Evolutionary conservation across 768 basidiomycete species (phyloP).

Genomic region (Mycena metata): DNA sequence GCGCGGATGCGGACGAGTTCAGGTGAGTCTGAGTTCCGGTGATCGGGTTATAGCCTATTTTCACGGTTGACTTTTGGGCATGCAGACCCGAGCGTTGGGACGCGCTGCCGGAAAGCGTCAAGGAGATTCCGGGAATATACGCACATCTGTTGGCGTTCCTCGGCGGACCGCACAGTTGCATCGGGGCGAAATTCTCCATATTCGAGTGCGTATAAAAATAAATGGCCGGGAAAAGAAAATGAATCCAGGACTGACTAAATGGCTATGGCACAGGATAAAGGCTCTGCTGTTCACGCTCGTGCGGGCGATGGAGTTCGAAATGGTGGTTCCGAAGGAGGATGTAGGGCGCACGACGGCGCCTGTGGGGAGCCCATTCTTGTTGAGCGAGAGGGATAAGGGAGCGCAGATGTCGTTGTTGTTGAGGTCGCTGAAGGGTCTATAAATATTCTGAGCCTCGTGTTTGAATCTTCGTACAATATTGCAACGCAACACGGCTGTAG

Average conservation of each 20-base stretch:
- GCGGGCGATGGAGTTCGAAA: constrained; percentile 31
- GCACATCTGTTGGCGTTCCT: constrained; percentile 56
- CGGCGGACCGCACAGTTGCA: constrained; percentile 60
- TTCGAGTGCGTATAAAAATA: background rate
- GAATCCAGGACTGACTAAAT: background rate
- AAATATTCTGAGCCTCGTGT: no score
- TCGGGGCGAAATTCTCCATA: constrained; percentile 29
- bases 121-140: constrained; percentile 56
- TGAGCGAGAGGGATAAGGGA: constrained; percentile 18
- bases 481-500: no score
- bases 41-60: background rate
- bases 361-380: constrained; percentile 24
- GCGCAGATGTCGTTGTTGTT: constrained; percentile 26
- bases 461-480: no score
- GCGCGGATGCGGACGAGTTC: constrained; percentile 59
- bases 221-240: no score
- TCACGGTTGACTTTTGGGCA: background rate
- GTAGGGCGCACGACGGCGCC: constrained; percentile 14
- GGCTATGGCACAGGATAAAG: constrained; percentile 12
- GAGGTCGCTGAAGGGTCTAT: background rate
- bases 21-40: constrained; percentile 43
- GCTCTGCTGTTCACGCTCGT: constrained; percentile 29
- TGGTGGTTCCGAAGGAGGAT: constrained; percentile 19
- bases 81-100: constrained; percentile 64
- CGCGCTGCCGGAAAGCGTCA: constrained; percentile 41